phyloP scores from a whole-genome alignment of 148 eudicot species.

The Rhododendron henanense region DNA sequence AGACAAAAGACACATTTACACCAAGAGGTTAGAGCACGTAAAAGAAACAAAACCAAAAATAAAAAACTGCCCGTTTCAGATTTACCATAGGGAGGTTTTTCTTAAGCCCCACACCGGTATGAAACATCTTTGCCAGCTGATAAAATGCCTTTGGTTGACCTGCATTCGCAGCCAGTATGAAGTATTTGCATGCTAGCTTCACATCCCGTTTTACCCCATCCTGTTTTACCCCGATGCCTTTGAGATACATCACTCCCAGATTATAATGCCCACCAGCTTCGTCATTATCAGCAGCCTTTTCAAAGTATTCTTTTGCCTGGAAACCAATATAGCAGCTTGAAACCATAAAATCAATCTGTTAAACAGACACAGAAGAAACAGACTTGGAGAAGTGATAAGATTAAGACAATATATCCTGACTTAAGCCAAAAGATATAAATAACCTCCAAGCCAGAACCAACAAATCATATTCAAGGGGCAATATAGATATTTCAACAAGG shows the following conservation, averaged over 20 bases:
- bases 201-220: constrained; percentile 84
- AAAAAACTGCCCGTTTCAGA: neutral
- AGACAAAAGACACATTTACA: neutral
- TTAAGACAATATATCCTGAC: too few species aligned
- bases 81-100: constrained; percentile 72
- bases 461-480: too few species aligned
- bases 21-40: neutral
- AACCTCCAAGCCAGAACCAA: too few species aligned
- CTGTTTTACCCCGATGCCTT: constrained; percentile 80
- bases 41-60: neutral
- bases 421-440: too few species aligned
- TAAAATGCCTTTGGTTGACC: constrained; percentile 96
- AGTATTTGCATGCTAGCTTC: constrained; percentile 64
- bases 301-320: constrained; percentile 92
- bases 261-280: constrained; percentile 90
- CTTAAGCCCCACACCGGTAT: constrained; percentile 87
- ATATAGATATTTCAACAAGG: too few species aligned
- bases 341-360: neutral
- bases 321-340: constrained; percentile 5
- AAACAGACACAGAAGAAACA: neutral
- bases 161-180: constrained; percentile 60
- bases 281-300: constrained; percentile 75
- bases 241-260: constrained; percentile 90
- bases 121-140: constrained; percentile 97
- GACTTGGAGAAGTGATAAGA: too few species aligned